Conservation (phyloP, 1,284 basidiomycete species). For the Melampsora abietis-canadensis region DNA sequence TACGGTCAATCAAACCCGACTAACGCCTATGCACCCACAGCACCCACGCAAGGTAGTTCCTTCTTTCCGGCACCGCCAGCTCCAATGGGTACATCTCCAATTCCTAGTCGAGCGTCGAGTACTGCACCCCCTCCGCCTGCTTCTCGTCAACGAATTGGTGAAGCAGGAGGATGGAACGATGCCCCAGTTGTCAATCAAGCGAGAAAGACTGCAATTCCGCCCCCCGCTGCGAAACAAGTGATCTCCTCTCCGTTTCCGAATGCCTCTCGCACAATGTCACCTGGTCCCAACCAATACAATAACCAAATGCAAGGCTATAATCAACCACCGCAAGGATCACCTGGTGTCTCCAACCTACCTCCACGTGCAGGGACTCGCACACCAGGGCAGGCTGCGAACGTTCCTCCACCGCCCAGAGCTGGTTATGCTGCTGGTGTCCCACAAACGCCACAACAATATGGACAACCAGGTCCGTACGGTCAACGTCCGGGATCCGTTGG, state of each 20-base stretch:
- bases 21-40: conserved; percentile 48
- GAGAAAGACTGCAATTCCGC: conserved; percentile 11
- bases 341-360: conserved; percentile 22
- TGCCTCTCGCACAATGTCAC: conserved; percentile 45
- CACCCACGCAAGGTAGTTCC: conserved; percentile 14
- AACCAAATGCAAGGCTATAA: conserved; percentile 21
- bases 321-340: conserved; percentile 22
- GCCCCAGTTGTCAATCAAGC: conserved; percentile 36
- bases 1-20: conserved; percentile 71
- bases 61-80: conserved; percentile 51
- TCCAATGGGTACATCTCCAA: conserved; percentile 47
- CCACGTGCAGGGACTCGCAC: conserved; percentile 37
- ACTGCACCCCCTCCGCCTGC: conserved; percentile 48
- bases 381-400: conserved; percentile 21
- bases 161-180: conserved; percentile 45
- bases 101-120: conserved; percentile 46
- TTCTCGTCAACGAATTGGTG: conserved; percentile 50
- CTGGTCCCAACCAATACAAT: conserved; percentile 40
- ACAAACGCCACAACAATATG: conserved; percentile 41
- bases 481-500: conserved; percentile 13
- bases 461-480: conserved; percentile 13
- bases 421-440: conserved; percentile 14
- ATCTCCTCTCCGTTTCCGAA: conserved; percentile 44
- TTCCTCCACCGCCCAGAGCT: conserved; percentile 34
- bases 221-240: conserved; percentile 35